These are phyloP conservation scores for Schoenoplectus tabernaemontani DNA, from an alignment of 202 grass and related monocot genomes.

Conservation along the genomic window DNA sequence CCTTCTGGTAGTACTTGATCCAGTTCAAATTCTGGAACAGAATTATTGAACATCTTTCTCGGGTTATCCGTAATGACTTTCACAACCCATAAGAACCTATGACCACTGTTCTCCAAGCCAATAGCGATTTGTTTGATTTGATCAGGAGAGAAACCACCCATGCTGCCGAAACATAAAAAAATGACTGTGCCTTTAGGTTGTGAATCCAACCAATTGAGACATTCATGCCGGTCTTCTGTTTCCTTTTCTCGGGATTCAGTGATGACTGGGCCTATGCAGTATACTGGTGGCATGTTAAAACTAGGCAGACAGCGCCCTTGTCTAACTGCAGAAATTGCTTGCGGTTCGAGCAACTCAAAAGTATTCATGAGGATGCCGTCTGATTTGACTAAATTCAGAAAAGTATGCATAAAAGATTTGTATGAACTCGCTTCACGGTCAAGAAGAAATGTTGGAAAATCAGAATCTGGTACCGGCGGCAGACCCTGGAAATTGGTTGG, in stretches of 20 bases:
- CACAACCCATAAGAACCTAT: constrained; percentile 23
- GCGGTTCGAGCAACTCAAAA: constrained; percentile 23
- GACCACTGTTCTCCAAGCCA: constrained; percentile 18
- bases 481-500: not conserved
- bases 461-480: not conserved
- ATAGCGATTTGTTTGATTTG: constrained; percentile 19
- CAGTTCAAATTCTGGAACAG: not conserved
- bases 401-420: not conserved
- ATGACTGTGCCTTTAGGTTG: constrained; percentile 18
- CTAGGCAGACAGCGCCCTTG: not conserved
- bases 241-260: not conserved
- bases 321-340: constrained; percentile 8
- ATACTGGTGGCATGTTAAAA: not conserved
- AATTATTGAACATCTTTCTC: not conserved
- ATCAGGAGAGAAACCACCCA: constrained; percentile 1
- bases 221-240: not conserved
- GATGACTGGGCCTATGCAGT: constrained; percentile 19
- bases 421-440: constrained; percentile 6
- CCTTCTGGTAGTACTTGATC: constrained; percentile 9
- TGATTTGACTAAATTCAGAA: not conserved
- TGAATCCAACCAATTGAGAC: constrained; percentile 10
- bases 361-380: constrained; percentile 28
- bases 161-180: constrained; percentile 26
- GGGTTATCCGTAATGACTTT: not conserved
- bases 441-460: not conserved